A percentile compares a stretch with the other conserved stretches of the same genome.
phyloP scores from a whole-genome alignment of 345 rosid species.

The Acer saccharum region DNA sequence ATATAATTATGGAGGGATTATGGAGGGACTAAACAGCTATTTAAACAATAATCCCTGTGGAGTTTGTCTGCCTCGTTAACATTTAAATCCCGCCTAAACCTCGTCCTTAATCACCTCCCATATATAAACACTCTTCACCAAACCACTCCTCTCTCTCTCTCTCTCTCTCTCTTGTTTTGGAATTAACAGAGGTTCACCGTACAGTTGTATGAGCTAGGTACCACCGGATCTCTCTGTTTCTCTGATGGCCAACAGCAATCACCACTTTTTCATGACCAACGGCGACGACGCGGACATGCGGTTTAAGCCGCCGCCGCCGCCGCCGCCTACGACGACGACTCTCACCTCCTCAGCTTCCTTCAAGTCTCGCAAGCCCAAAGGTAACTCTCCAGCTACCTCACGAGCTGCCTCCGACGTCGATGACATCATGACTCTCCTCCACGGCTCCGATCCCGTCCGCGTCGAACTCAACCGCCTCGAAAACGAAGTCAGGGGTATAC shows the following conservation, averaged over 20 bases:
- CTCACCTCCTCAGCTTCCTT: slow-evolving; percentile 42
- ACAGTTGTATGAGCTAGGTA: slow-evolving; percentile 22
- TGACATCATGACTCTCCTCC: slow-evolving; percentile 80
- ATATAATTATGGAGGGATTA: background rate
- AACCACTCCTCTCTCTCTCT: background rate
- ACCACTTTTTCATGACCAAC: slow-evolving; percentile 26
- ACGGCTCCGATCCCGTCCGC: slow-evolving; percentile 98
- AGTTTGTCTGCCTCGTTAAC: background rate
- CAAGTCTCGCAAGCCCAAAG: slow-evolving; percentile 45
- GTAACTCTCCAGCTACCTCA: background rate
- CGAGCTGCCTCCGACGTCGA: slow-evolving; percentile 67
- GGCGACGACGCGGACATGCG: slow-evolving; percentile 34
- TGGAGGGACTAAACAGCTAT: background rate
- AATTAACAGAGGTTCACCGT: background rate
- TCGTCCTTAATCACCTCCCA: slow-evolving; percentile 19
- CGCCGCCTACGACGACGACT: background rate
- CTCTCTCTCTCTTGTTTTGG: background rate
- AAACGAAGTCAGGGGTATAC: slow-evolving; percentile 89
- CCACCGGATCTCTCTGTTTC: slow-evolving; percentile 32
- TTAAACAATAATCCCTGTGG: background rate
- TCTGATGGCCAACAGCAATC: slow-evolving; percentile 34
- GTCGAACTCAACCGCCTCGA: slow-evolving; percentile 95
- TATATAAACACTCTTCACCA: background rate
- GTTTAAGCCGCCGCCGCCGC: background rate
- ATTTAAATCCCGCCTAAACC: slow-evolving; percentile 38